Evolutionary conservation across 2,329 filamentous ascomycete species (phyloP).

Genomic region (Aureobasidium mangrovei): DNA sequence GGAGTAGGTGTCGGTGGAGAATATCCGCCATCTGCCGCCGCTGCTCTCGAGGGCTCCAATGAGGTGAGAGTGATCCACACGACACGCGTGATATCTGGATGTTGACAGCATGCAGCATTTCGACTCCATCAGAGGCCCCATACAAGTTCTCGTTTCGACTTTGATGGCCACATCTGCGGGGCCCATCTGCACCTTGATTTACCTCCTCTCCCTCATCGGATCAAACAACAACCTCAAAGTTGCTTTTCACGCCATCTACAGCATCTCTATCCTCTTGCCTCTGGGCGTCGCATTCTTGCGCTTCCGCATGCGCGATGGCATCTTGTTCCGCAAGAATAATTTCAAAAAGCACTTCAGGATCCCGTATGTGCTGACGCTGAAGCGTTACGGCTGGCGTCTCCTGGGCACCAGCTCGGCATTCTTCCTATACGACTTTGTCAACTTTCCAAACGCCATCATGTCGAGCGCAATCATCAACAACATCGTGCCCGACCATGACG

Average conservation of each 20-base stretch:
- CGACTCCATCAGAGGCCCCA: constrained; percentile 17
- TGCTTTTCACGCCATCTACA: constrained; percentile 34
- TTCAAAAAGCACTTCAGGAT: constrained; percentile 37
- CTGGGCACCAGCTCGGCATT: constrained; percentile 37
- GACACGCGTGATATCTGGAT: neutral
- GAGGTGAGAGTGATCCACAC: constrained; percentile 23
- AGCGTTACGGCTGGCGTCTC: constrained; percentile 39
- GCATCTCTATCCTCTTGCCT: constrained; percentile 40
- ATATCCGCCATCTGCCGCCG: constrained; percentile 41
- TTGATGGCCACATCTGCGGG: constrained; percentile 9
- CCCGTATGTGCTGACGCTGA: constrained; percentile 37
- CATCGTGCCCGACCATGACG: constrained; percentile 29
- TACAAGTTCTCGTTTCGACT: constrained; percentile 1
- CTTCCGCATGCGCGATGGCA: constrained; percentile 37
- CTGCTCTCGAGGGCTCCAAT: constrained; percentile 41
- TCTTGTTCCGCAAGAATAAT: constrained; percentile 39
- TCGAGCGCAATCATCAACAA: constrained; percentile 35
- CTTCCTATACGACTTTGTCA: constrained; percentile 42
- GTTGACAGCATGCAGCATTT: constrained; percentile 20
- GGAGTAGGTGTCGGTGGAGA: constrained; percentile 33
- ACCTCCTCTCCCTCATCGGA: constrained; percentile 33
- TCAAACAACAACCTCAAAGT: constrained; percentile 31
- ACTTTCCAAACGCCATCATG: constrained; percentile 39
- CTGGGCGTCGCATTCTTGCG: constrained; percentile 29
- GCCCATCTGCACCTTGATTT: constrained; percentile 7